Evolutionary conservation across 306 rosid species (phyloP).

Genomic region (Cucurbita moschata): DNA sequence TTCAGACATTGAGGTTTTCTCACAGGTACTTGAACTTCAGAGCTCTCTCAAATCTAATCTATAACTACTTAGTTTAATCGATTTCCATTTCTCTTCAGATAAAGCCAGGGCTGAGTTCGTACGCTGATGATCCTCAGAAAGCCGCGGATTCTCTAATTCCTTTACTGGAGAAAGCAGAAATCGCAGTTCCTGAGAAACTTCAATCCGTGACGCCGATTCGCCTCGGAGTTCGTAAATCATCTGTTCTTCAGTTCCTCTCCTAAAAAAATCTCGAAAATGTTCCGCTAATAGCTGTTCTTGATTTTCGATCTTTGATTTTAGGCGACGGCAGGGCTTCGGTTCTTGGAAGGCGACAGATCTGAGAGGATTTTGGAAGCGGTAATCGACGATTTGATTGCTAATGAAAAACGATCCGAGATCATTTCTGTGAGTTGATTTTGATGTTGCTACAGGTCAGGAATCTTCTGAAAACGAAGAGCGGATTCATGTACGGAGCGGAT

Average conservation of each 20-base stretch:
- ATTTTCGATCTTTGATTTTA: constrained; percentile 14
- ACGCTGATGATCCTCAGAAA: constrained; percentile 44
- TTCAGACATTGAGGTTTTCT: constrained; percentile 69
- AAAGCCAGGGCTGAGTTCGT: constrained; percentile 67
- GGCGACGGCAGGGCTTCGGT: constrained; percentile 94
- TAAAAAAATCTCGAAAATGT: neutral
- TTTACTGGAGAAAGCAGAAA: constrained; percentile 52
- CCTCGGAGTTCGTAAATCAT: constrained; percentile 57
- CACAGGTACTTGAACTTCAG: constrained; percentile 22
- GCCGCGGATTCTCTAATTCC: constrained; percentile 59
- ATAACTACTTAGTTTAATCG: neutral
- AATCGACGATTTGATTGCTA: neutral
- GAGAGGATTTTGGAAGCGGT: constrained; percentile 86
- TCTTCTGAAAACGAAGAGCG: constrained; percentile 47
- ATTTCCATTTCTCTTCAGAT: neutral
- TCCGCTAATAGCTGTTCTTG: neutral
- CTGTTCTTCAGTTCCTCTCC: neutral
- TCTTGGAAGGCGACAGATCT: constrained; percentile 65
- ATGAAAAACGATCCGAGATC: neutral
- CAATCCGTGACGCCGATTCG: constrained; percentile 69
- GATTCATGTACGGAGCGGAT: constrained; percentile 33
- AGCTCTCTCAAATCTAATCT: neutral
- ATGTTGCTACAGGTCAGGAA: constrained; percentile 47
- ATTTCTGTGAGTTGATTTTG: neutral
- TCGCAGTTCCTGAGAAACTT: constrained; percentile 53